These are phyloP conservation scores for Flaveria sonorensis DNA, from an alignment of 129 eudicot genomes.

Conservation along the genomic window DNA sequence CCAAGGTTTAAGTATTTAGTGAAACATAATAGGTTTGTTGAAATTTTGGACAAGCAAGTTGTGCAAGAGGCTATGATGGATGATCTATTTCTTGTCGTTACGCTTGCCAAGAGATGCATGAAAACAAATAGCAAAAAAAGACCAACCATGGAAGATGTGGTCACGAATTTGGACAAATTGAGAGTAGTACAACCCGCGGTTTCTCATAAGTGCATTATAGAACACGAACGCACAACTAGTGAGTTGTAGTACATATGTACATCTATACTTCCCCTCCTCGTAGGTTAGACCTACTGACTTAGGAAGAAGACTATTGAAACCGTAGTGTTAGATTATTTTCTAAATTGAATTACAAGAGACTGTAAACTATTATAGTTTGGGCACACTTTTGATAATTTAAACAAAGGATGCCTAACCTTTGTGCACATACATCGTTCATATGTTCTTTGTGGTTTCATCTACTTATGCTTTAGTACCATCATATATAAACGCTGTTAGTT, in stretches of 20 bases:
- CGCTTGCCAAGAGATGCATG: conserved; percentile 35
- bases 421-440: too few relatives aligned
- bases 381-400: neutral
- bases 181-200: neutral
- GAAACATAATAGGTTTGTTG: conserved; percentile 15
- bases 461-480: too few relatives aligned
- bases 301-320: too few relatives aligned
- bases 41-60: conserved; percentile 28
- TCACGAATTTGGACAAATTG: conserved; percentile 5
- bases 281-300: neutral
- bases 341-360: neutral
- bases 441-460: neutral
- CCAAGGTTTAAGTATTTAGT: conserved; percentile 15
- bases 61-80: conserved; percentile 30
- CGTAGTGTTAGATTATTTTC: neutral
- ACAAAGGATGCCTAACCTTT: too few relatives aligned
- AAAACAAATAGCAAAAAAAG: conserved; percentile 23
- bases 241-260: neutral
- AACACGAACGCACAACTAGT: neutral
- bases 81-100: conserved; percentile 12
- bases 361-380: neutral
- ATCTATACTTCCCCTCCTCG: neutral
- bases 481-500: too few relatives aligned
- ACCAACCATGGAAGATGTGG: conserved; percentile 35
- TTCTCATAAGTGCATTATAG: neutral